Percentiles rank a stretch among this genome's conserved stretches.
These are phyloP conservation scores for Scedosporium minutisporum DNA, from an alignment of 2,329 filamentous ascomycete genomes.

Conservation along the genomic window DNA sequence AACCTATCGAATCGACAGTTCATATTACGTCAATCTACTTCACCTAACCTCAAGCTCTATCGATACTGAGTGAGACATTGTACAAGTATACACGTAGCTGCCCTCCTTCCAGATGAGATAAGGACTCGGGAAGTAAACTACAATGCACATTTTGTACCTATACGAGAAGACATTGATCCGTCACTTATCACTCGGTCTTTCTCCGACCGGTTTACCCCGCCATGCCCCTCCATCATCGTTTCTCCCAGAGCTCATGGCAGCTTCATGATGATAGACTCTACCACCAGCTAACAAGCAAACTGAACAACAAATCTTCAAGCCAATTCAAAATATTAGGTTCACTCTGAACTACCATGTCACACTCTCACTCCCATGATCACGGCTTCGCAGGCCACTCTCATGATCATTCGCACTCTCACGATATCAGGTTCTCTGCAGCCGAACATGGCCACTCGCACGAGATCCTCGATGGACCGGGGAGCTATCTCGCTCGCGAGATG, in stretches of 20 bases:
- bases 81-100: too few relatives aligned
- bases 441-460: slow-evolving; percentile 95
- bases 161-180: too few relatives aligned
- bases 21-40: too few relatives aligned
- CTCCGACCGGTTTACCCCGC: not conserved
- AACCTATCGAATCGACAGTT: not conserved
- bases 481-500: slow-evolving; percentile 83
- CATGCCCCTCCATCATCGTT: not conserved
- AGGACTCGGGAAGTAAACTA: not conserved
- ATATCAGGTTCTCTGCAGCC: slow-evolving; percentile 42
- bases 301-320: not conserved
- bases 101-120: not conserved
- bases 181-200: not conserved
- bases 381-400: slow-evolving; percentile 38
- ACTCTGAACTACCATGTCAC: slow-evolving; percentile 8
- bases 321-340: not conserved
- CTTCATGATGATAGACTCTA: not conserved
- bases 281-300: not conserved
- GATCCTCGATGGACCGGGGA: slow-evolving; percentile 87
- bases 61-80: too few relatives aligned
- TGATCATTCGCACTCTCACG: slow-evolving; percentile 56
- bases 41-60: not conserved
- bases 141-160: too few relatives aligned
- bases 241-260: too few relatives aligned
- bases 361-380: slow-evolving; percentile 43